Evolutionary conservation across 768 basidiomycete species (phyloP).

Genomic region (Leucogyrophana mollusca): DNA sequence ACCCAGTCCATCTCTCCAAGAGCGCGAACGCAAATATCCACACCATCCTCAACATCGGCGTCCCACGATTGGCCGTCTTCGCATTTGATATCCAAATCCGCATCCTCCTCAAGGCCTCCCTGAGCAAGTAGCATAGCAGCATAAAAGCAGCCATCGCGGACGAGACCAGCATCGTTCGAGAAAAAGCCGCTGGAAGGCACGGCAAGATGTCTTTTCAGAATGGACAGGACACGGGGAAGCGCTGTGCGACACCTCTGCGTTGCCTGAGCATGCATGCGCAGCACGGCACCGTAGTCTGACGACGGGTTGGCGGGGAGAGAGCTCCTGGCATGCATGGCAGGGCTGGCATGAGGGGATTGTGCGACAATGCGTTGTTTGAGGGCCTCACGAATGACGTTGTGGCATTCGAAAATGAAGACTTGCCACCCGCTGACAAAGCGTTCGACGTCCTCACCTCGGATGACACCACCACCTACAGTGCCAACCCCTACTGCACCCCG

Average conservation of each 20-base stretch:
- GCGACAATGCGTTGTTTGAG: conserved; percentile 59
- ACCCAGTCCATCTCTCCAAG: conserved; percentile 84
- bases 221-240: conserved; percentile 49
- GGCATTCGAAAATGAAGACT: conserved; percentile 90
- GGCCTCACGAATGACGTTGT: conserved; percentile 84
- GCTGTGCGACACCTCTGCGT: conserved; percentile 45
- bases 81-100: conserved; percentile 26
- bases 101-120: conserved; percentile 50
- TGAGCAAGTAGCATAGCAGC: conserved; percentile 77
- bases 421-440: conserved; percentile 86
- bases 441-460: conserved; percentile 53
- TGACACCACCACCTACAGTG: conserved; percentile 26
- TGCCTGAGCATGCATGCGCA: conserved; percentile 48
- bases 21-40: conserved; percentile 62
- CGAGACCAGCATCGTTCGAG: conserved; percentile 80
- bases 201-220: conserved; percentile 49
- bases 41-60: conserved; percentile 30
- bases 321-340: conserved; percentile 31
- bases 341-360: conserved; percentile 9
- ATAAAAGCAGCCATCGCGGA: conserved; percentile 89
- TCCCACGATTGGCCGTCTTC: conserved; percentile 21
- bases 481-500: conserved; percentile 43
- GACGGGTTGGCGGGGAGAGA: conserved; percentile 34
- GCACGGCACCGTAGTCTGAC: conserved; percentile 44
- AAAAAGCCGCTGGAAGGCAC: conserved; percentile 56